Conservation (phyloP, 345 rosid genomes). For the Orychophragmus violaceus region DNA sequence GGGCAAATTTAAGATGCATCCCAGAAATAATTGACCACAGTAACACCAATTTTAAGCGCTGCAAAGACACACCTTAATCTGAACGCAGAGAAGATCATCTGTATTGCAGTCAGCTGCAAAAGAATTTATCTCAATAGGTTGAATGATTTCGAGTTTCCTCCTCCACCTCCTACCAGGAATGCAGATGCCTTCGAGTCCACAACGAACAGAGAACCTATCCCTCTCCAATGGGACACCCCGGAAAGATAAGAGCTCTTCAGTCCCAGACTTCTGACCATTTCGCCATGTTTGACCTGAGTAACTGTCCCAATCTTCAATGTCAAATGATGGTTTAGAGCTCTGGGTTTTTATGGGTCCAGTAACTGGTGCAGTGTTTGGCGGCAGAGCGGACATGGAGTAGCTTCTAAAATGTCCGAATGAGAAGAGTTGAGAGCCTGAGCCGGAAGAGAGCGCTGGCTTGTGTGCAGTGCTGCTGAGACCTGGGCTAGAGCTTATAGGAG, state of each 20-base stretch:
- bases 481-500: constrained; percentile 48
- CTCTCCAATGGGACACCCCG: constrained; percentile 79
- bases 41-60: not conserved
- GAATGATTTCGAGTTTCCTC: constrained; percentile 86
- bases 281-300: constrained; percentile 45
- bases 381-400: constrained; percentile 95
- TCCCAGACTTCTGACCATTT: constrained; percentile 40
- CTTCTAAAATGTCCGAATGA: constrained; percentile 86
- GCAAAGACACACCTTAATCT: constrained; percentile 64
- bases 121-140: constrained; percentile 77
- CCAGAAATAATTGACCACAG: constrained; percentile 8
- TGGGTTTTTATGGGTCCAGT: constrained; percentile 49
- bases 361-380: constrained; percentile 61
- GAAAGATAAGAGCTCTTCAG: constrained; percentile 72
- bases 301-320: constrained; percentile 71
- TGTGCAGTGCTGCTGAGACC: constrained; percentile 47
- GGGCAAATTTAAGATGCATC: not conserved
- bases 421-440: constrained; percentile 81
- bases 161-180: constrained; percentile 94
- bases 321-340: constrained; percentile 72
- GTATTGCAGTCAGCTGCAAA: constrained; percentile 86
- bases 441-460: constrained; percentile 48
- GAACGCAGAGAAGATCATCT: constrained; percentile 90
- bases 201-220: constrained; percentile 84
- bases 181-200: constrained; percentile 91